phyloP scores from a whole-genome alignment of 352 stramenopile species.

The Paralagenidium karlingii region DNA sequence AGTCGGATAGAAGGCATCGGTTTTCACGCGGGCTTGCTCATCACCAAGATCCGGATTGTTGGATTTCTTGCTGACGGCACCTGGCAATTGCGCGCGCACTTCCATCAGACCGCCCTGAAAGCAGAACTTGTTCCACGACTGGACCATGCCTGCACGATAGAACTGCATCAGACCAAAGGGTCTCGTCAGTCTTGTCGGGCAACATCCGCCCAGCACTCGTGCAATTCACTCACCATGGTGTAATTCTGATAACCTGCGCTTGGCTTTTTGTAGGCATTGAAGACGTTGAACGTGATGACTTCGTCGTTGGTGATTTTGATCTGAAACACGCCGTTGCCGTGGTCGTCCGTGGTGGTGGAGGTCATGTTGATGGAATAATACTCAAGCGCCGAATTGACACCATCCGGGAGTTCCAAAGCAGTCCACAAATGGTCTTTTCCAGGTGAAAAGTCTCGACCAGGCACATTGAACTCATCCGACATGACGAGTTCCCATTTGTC shows the following conservation, averaged over 20 bases:
- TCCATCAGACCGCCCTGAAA: conserved; percentile 89
- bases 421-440: conserved; percentile 87
- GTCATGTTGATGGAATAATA: conserved; percentile 85
- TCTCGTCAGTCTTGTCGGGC: too few species aligned
- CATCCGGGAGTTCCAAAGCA: conserved; percentile 79
- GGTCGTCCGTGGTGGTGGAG: conserved; percentile 17
- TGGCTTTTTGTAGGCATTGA: conserved; percentile 40
- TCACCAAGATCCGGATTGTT: conserved; percentile 35
- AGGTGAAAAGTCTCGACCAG: conserved; percentile 63
- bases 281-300: conserved; percentile 22
- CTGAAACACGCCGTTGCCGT: conserved; percentile 24
- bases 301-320: conserved; percentile 20
- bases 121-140: conserved; percentile 94
- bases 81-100: conserved; percentile 76
- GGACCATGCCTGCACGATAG: conserved; percentile 76
- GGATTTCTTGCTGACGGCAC: conserved; percentile 28
- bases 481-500: conserved; percentile 42
- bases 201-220: conserved; percentile 27
- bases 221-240: conserved; percentile 46
- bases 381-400: conserved; percentile 79
- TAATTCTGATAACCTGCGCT: conserved; percentile 22
- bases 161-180: conserved; percentile 1
- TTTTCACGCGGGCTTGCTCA: conserved; percentile 14
- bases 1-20: conserved; percentile 41
- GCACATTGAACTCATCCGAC: conserved; percentile 85